These are phyloP conservation scores for Claviceps pusilla DNA, from an alignment of 2,329 filamentous ascomycete genomes.

Conservation along the genomic window DNA sequence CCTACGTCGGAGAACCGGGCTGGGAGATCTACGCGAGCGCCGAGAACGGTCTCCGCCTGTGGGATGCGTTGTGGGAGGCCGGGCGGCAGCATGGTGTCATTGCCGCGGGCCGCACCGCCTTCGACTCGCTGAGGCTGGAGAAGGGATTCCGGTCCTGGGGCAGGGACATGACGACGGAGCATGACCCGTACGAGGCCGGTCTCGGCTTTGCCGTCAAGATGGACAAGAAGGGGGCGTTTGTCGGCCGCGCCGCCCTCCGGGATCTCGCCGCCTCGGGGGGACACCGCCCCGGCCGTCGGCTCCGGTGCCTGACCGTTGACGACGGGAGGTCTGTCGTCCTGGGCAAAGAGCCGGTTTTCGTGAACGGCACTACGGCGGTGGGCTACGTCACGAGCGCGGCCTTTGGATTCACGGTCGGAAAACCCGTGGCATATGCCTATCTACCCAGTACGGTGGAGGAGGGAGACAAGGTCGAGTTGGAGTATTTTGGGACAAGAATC, in stretches of 20 bases:
- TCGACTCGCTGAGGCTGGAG: slow-evolving; percentile 44
- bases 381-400: slow-evolving; percentile 48
- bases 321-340: slow-evolving; percentile 42
- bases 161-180: slow-evolving; percentile 44
- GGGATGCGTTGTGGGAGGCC: slow-evolving; percentile 42
- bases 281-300: slow-evolving; percentile 17
- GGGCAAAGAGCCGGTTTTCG: slow-evolving; percentile 47
- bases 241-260: slow-evolving; percentile 36
- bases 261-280: slow-evolving; percentile 18
- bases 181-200: slow-evolving; percentile 45
- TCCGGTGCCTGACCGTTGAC: slow-evolving; percentile 38
- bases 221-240: slow-evolving; percentile 29
- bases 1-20: slow-evolving; percentile 45
- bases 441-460: slow-evolving; percentile 31
- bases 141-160: slow-evolving; percentile 44
- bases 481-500: slow-evolving; percentile 44
- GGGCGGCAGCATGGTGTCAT: slow-evolving; percentile 40
- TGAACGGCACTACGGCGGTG: slow-evolving; percentile 23
- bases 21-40: slow-evolving; percentile 49
- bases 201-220: slow-evolving; percentile 33
- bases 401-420: slow-evolving; percentile 44
- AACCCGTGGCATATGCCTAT: slow-evolving; percentile 45
- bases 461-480: slow-evolving; percentile 39
- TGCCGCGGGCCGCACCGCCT: slow-evolving; percentile 41
- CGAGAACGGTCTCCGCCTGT: slow-evolving; percentile 41